Conservation (phyloP, 2,329 filamentous ascomycete genomes). For the Ilyonectria destructans region DNA sequence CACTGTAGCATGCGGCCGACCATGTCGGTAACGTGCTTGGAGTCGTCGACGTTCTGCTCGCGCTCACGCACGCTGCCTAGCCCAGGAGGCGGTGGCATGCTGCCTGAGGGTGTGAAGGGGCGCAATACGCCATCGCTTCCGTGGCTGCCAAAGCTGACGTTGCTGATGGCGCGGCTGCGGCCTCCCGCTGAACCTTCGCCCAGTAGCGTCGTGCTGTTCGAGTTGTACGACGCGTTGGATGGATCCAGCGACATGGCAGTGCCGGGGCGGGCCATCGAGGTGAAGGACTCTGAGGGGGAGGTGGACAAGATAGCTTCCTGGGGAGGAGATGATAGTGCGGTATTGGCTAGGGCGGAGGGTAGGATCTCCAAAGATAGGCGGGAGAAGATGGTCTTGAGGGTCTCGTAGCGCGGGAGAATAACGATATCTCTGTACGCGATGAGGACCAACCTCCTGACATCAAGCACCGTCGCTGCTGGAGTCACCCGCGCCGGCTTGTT, state of each 20-base stretch:
- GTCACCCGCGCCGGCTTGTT: conserved; percentile 60
- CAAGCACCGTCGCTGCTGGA: conserved; percentile 73
- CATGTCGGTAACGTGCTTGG: conserved; percentile 90
- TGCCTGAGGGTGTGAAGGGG: conserved; percentile 66
- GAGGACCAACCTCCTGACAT: conserved; percentile 91
- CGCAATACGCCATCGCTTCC: conserved; percentile 63
- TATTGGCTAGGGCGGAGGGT: conserved; percentile 68
- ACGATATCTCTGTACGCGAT: conserved; percentile 91
- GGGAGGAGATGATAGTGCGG: conserved; percentile 69
- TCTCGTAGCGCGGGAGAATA: conserved; percentile 90
- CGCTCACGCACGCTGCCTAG: conserved; percentile 67
- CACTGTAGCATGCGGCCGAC: conserved; percentile 97
- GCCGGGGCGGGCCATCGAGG: conserved; percentile 72
- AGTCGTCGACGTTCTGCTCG: conserved; percentile 75
- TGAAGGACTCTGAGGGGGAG: conserved; percentile 66
- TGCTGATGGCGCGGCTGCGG: conserved; percentile 87
- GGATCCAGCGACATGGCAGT: conserved; percentile 85
- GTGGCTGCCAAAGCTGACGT: conserved; percentile 79
- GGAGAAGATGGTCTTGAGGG: conserved; percentile 91
- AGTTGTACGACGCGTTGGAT: conserved; percentile 84
- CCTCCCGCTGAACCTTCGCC: conserved; percentile 73
- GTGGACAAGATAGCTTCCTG: conserved; percentile 67
- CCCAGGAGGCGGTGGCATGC: conserved; percentile 39
- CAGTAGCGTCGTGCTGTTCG: conserved; percentile 85
- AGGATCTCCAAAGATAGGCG: conserved; percentile 88